These are phyloP conservation scores for Gremmenia infestans DNA, from an alignment of 2,329 filamentous ascomycete species.

Conservation along the genomic window DNA sequence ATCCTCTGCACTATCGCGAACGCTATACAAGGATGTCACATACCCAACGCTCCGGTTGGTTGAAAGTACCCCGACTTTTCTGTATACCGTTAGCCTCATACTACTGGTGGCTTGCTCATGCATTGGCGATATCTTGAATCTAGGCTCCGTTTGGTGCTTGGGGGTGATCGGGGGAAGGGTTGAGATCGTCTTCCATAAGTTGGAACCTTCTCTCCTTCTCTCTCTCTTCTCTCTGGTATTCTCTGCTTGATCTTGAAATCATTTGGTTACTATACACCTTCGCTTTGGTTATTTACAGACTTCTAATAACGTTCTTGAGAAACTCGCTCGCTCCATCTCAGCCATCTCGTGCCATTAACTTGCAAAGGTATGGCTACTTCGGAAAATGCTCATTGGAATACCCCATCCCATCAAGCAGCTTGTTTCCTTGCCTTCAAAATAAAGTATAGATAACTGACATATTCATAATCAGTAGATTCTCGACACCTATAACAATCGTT, in stretches of 20 bases:
- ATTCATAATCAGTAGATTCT: background rate
- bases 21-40: background rate
- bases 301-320: slow-evolving; percentile 8
- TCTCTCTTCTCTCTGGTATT: background rate
- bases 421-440: background rate
- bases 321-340: slow-evolving; percentile 14
- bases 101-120: slow-evolving; percentile 6
- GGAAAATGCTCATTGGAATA: background rate
- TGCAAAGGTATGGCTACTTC: slow-evolving; percentile 2
- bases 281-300: slow-evolving; percentile 7
- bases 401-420: background rate
- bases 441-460: slow-evolving; percentile 2
- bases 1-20: slow-evolving; percentile 7
- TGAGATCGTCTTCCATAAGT: slow-evolving; percentile 3
- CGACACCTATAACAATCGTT: background rate
- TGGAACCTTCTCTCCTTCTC: slow-evolving; percentile 4
- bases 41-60: slow-evolving; percentile 16
- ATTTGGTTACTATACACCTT: slow-evolving; percentile 3
- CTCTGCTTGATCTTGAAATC: background rate
- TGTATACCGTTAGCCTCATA: slow-evolving; percentile 3
- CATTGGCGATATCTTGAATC: slow-evolving; percentile 11
- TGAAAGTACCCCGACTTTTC: slow-evolving; percentile 1
- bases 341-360: slow-evolving; percentile 2
- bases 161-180: slow-evolving; percentile 8
- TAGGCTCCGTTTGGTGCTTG: slow-evolving; percentile 12